phyloP scores from a whole-genome alignment of 2,329 filamentous ascomycete genomes.

The Fusarium napiforme region DNA sequence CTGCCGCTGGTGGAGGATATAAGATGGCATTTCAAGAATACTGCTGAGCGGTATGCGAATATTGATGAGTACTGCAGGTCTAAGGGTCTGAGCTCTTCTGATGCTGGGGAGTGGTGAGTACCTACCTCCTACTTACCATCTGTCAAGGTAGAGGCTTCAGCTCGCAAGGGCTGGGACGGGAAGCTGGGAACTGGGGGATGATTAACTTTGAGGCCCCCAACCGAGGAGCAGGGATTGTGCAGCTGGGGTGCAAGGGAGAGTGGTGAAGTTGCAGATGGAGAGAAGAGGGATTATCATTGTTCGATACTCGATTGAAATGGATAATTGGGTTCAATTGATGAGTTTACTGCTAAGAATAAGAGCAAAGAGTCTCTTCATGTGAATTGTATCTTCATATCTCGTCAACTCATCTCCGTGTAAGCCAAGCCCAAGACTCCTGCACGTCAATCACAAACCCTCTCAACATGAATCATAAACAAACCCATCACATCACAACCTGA shows the following conservation, averaged over 20 bases:
- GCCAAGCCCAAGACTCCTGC: background rate
- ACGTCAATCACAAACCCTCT: background rate
- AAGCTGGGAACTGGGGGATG: background rate
- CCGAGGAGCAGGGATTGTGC: conserved; percentile 10
- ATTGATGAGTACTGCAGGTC: background rate
- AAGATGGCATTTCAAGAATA: background rate
- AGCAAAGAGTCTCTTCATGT: background rate
- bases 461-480: background rate
- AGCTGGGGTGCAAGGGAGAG: background rate
- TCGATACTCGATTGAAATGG: rapidly evolving
- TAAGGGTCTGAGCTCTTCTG: background rate
- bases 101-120: background rate
- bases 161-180: background rate
- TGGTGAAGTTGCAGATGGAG: background rate
- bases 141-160: background rate
- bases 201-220: conserved; percentile 24
- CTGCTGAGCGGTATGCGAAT: background rate
- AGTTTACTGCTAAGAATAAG: background rate
- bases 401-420: background rate
- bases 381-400: background rate
- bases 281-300: background rate
- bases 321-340: background rate
- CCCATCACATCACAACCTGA: background rate
- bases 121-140: no score
- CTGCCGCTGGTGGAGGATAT: background rate